phyloP scores from a whole-genome alignment of 257 asterid genomes.

The Hygrophila difformis region DNA sequence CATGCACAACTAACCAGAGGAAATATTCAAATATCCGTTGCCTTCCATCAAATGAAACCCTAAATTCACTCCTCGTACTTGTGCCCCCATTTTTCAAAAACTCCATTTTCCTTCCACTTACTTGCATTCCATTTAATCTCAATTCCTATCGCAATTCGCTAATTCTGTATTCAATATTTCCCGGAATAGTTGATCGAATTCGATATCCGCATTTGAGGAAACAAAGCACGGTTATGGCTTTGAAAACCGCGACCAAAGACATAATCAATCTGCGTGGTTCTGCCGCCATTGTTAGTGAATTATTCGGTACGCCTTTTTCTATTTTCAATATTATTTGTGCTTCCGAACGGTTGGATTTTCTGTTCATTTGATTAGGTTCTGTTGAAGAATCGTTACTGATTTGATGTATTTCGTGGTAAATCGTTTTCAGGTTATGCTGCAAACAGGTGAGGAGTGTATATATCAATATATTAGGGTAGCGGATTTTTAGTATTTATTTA shows the following conservation, averaged over 20 bases:
- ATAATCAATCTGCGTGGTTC: slow-evolving; percentile 88
- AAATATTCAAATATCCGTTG: slow-evolving; percentile 7
- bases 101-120: too few relatives aligned
- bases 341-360: not conserved
- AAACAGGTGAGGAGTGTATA: slow-evolving; percentile 47
- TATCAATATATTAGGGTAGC: too few relatives aligned
- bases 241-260: slow-evolving; percentile 67
- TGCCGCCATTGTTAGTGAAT: slow-evolving; percentile 82
- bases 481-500: not conserved
- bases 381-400: slow-evolving; percentile 4
- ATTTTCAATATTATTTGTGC: not conserved
- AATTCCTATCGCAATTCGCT: too few relatives aligned
- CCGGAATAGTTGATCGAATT: too few relatives aligned
- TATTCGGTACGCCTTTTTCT: slow-evolving; percentile 45
- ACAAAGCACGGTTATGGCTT: slow-evolving; percentile 59
- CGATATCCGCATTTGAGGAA: too few relatives aligned
- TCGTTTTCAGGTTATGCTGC: slow-evolving; percentile 79
- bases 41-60: slow-evolving; percentile 6
- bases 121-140: too few relatives aligned
- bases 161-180: too few relatives aligned
- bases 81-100: too few relatives aligned
- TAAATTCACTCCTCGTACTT: not conserved
- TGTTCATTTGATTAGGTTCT: not conserved
- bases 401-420: slow-evolving; percentile 8
- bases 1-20: too few relatives aligned